Evolutionary conservation across 2,329 filamentous ascomycete genomes (phyloP).

Genomic region (Aspergillus fumigatus): DNA sequence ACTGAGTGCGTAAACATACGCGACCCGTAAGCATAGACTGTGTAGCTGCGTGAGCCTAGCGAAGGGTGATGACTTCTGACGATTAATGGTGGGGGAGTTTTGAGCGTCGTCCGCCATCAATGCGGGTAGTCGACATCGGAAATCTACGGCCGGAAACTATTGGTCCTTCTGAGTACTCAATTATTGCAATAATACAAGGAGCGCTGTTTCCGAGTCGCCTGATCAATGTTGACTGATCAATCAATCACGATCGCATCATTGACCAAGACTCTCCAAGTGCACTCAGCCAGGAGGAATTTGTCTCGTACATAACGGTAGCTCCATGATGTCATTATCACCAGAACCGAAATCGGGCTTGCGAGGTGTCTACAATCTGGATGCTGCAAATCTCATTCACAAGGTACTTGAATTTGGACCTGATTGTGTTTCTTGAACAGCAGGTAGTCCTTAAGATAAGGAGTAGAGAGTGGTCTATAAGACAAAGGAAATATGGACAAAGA

Average conservation of each 20-base stretch:
- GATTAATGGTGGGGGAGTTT: background rate
- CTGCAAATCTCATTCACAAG: background rate
- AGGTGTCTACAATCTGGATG: background rate
- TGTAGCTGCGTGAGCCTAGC: background rate
- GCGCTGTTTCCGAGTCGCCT: background rate
- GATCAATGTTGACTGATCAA: background rate
- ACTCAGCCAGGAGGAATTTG: background rate
- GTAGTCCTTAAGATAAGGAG: background rate
- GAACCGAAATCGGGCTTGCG: background rate
- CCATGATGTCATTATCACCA: background rate
- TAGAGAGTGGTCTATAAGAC: constrained; percentile 15
- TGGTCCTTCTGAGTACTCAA: background rate
- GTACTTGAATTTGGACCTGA: background rate
- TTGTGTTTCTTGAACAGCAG: background rate
- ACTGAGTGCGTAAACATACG: background rate
- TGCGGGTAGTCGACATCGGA: background rate
- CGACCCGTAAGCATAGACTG: constrained; percentile 4
- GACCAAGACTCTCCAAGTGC: background rate
- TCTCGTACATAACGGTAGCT: background rate
- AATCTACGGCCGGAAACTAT: background rate
- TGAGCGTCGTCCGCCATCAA: background rate
- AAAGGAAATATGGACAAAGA: constrained; percentile 3
- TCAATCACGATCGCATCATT: background rate
- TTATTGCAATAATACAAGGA: background rate
- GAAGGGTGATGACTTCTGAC: background rate